Evolutionary conservation across 192 early-diverging fungal species (phyloP), one percentile per base, ranked within the genome.

Genomic region (Umbelopsis isabellina): DNA sequence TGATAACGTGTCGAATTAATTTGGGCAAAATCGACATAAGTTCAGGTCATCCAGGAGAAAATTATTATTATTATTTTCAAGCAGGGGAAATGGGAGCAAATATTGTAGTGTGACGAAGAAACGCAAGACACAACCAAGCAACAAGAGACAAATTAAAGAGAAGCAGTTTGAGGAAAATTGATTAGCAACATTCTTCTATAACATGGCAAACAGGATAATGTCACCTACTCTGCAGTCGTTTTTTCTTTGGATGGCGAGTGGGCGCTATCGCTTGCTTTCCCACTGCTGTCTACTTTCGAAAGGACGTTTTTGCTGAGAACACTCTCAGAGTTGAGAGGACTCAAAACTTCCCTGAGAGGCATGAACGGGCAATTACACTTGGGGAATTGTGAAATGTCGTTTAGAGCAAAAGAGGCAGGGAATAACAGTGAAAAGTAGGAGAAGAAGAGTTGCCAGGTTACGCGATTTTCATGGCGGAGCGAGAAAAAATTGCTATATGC

Each of bases 301-400:
- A 25, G 3, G 9, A 75, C 25, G 27, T 69, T 51, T 49, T 75
- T 41, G 72, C 25, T 33, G 47, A 41, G 25, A 52, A 77, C 72
- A 51, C 35, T 16, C 64, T 69, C 22, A 47, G 72, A 20, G 22
- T 44, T 50, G 68, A 75, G 50, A 66, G 67, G 53, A 15, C 46
- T 47, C 48, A 76, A 64, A 52, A 75, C 49, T 13, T 46, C 46
- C 52, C 46, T 49, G 49, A 67, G 70, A 48, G 37, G 48, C 65
- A 46, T 45, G 46, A 64, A 46, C 20, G 58, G 58, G 46, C 16
- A 37, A 50, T 37, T 55, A 46, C 73, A 46, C 15, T 51, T 69
- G 75, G 58, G 65, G 27, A 21, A 47, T 69, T 18, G 72, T 22
- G 10, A 0, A 55, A 37, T 49, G 37, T 11, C 74, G 10, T 33